These are phyloP conservation scores for Paraconiothyrium brasiliense DNA, from an alignment of 2,329 filamentous ascomycete species.

Conservation along the genomic window DNA sequence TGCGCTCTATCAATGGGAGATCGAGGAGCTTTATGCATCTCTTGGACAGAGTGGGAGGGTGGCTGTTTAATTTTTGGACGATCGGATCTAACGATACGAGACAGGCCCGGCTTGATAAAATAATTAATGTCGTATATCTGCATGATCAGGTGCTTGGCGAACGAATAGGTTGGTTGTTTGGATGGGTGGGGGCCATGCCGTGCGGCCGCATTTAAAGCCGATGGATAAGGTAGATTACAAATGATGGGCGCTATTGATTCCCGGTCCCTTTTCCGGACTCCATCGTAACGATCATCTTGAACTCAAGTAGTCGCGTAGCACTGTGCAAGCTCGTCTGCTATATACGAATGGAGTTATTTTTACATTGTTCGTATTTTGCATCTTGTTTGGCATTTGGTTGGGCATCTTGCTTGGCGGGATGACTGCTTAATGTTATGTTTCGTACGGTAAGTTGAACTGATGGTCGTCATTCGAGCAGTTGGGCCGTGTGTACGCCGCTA, in stretches of 20 bases:
- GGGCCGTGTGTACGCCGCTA: not conserved
- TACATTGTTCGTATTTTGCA: not conserved
- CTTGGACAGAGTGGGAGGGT: not conserved
- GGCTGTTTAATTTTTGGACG: not conserved
- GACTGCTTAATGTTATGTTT: not conserved
- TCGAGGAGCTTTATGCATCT: conserved; percentile 56
- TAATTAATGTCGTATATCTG: not conserved
- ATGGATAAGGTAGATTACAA: not conserved
- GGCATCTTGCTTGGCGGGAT: not conserved
- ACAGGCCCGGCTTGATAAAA: not conserved
- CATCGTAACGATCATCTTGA: not conserved
- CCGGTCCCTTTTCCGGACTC: not conserved
- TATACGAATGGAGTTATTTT: not conserved
- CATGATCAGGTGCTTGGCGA: conserved; percentile 3
- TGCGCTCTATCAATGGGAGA: conserved; percentile 56
- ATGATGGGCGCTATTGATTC: not conserved
- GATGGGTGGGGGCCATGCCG: not conserved
- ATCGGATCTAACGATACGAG: not conserved
- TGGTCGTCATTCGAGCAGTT: not conserved
- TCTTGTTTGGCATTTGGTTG: not conserved
- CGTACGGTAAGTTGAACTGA: not conserved
- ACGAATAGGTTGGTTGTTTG: not conserved
- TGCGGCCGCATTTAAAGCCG: not conserved
- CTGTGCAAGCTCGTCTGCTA: too few relatives aligned
- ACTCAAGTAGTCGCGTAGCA: not conserved